A percentile compares a stretch with the other conserved stretches of the same genome.
Conservation (phyloP, 768 basidiomycete genomes). For the Xerocomellus chrysenteron region DNA sequence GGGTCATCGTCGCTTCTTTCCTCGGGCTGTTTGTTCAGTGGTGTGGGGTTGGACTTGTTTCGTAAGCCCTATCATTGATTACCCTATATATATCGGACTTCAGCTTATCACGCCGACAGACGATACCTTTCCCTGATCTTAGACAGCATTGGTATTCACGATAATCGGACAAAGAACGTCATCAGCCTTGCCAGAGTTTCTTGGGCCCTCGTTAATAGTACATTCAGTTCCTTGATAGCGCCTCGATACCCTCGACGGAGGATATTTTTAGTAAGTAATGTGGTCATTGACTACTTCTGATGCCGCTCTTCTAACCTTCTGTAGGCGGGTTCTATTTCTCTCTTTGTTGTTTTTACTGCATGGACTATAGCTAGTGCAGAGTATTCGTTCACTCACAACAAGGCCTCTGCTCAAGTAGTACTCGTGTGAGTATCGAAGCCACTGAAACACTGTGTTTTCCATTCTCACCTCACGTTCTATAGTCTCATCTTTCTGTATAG, state of each 20-base stretch:
- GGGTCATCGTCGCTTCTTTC: constrained; percentile 9
- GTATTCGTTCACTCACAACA: constrained; percentile 14
- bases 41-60: constrained; percentile 12
- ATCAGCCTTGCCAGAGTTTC: constrained; percentile 11
- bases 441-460: background rate
- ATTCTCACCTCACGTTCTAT: background rate
- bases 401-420: constrained; percentile 3
- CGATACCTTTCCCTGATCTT: constrained; percentile 10
- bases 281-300: background rate
- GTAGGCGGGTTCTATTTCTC: constrained; percentile 15
- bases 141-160: constrained; percentile 21
- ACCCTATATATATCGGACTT: rapidly evolving
- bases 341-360: constrained; percentile 12
- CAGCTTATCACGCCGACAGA: constrained; percentile 2
- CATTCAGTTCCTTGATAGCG: background rate
- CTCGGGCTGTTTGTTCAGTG: constrained; percentile 16
- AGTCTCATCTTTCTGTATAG: constrained; percentile 23
- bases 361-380: constrained; percentile 22
- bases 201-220: constrained; percentile 13
- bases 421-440: constrained; percentile 5
- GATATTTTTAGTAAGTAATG: constrained; percentile 7
- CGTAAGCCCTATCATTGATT: background rate
- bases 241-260: constrained; percentile 18
- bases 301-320: background rate
- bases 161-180: constrained; percentile 17